These are phyloP conservation scores for Panicum virgatum DNA, from an alignment of 202 grass and related monocot species.

Conservation along the genomic window DNA sequence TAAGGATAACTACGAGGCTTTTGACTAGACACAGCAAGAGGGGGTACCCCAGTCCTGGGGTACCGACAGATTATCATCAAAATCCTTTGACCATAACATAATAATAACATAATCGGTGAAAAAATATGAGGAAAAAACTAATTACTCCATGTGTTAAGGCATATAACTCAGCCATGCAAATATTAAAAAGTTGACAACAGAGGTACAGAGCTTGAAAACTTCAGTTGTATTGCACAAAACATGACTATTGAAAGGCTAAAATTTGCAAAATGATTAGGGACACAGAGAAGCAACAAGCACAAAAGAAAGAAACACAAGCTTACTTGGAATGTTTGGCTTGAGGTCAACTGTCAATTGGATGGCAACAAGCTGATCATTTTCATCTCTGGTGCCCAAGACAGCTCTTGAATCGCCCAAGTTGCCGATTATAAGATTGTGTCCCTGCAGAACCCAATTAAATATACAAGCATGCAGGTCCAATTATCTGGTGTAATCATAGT, in stretches of 20 bases:
- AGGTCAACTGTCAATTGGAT: slow-evolving; percentile 92
- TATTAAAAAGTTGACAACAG: neutral
- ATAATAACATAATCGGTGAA: slow-evolving; percentile 1
- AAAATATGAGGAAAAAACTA: slow-evolving; percentile 3
- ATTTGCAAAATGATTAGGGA: slow-evolving; percentile 2
- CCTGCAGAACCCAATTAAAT: slow-evolving; percentile 46
- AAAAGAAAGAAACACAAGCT: slow-evolving; percentile 32
- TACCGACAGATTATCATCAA: slow-evolving; percentile 1
- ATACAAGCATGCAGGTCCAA: slow-evolving; percentile 6
- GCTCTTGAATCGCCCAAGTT: slow-evolving; percentile 93
- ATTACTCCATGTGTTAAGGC: neutral
- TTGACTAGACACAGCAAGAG: too few species aligned
- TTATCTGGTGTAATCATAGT: neutral
- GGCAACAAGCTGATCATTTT: slow-evolving; percentile 60
- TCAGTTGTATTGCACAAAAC: neutral
- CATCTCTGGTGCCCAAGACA: slow-evolving; percentile 80
- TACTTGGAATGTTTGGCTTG: slow-evolving; percentile 96
- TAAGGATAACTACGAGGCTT: too few species aligned
- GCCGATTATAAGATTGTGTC: slow-evolving; percentile 67
- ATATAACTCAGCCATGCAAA: neutral
- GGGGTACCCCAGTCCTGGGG: too few species aligned
- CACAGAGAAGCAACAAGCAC: slow-evolving; percentile 16
- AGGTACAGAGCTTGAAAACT: neutral
- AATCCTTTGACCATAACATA: neutral
- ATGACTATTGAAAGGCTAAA: slow-evolving; percentile 14